Base-by-base conservation (phyloP, 1,284 basidiomycete species). In the Volvariella surrecta region DNA sequence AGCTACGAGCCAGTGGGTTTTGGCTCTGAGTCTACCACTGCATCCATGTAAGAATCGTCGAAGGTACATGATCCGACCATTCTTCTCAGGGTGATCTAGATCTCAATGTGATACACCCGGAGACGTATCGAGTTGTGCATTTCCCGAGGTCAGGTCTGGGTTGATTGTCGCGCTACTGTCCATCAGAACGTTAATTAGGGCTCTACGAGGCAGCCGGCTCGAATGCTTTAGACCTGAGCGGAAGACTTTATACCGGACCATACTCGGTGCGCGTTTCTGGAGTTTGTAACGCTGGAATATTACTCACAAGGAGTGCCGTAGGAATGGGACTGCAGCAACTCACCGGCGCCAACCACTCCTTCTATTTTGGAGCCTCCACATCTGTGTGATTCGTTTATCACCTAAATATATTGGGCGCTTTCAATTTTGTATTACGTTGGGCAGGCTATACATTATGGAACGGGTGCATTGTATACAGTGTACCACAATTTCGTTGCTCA, bases 241-340 rank as follows among this genome's bases (percentile, higher is more conserved):
- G 53, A 80, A 76, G 63, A 72, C 69, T 2, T 65, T 77, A 1
- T 83, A 82, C 56, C 66, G 79, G 38, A 83, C 80, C 0, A 48
- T 78, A 0, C 65, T 83, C n/a, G 74, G 67, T 61, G 43, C 9
- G 57, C 47, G 4, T 15, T 17, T 20, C 22, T 21, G 44, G 37
- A 49, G 22, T 45, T 39, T 28, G 43, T 40, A n/a, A n/a, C n/a
- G n/a, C n/a, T n/a, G n/a, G 41, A 30, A 50, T 50, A 34, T 31
- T n/a, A 35, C 15, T 35, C 19, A 43, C 4, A 37, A n/a, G n/a
- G n/a, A n/a, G n/a, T n/a, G n/a, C n/a, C n/a, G n/a, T 20, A 61
- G 70, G 81, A 40, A 82, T 86, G 74, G 54, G 69, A 1, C 63
- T 89, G 10, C 86, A 89, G 58, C 84, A 89, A 55, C 71, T 88